Conservation (phyloP, 768 basidiomycete species). For the Mycena sanguinolenta region DNA sequence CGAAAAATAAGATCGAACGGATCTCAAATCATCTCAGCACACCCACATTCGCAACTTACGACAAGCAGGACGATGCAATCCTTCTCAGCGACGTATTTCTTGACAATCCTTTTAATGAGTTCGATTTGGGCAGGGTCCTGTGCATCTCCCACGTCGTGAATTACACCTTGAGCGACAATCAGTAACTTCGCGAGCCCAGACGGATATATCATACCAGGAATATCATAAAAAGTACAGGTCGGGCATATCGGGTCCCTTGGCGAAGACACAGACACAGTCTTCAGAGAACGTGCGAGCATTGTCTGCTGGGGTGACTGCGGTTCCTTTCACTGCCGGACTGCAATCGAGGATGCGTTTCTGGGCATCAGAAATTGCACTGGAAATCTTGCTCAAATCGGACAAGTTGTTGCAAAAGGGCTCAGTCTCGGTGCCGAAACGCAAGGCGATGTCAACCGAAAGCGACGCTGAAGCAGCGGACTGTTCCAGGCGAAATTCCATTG, state of each 20-base stretch:
- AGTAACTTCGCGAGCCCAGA: neutral
- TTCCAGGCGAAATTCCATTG: slow-evolving; percentile 27
- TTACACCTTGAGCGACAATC: slow-evolving; percentile 16
- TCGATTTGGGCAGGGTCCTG: slow-evolving; percentile 23
- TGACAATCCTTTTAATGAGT: slow-evolving; percentile 23
- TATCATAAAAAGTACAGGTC: slow-evolving; percentile 29
- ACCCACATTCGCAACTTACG: slow-evolving; percentile 24
- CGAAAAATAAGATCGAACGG: neutral
- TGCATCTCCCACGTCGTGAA: slow-evolving; percentile 17
- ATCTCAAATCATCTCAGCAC: neutral
- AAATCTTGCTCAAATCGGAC: slow-evolving; percentile 21
- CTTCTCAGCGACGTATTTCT: slow-evolving; percentile 13
- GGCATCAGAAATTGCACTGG: slow-evolving; percentile 14
- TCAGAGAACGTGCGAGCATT: slow-evolving; percentile 24
- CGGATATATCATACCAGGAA: slow-evolving; percentile 7
- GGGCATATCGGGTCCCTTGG: slow-evolving; percentile 26
- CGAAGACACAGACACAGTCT: slow-evolving; percentile 25
- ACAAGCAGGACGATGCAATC: slow-evolving; percentile 28
- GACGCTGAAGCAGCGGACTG: slow-evolving; percentile 9
- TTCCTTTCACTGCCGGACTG: neutral
- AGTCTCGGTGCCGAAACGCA: slow-evolving; percentile 11
- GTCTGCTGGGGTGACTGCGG: neutral
- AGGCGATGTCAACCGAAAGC: slow-evolving; percentile 20
- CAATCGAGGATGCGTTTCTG: slow-evolving; percentile 13
- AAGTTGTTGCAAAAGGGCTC: slow-evolving; percentile 9